A percentile compares a stretch with the other conserved stretches of the same genome.
Conservation (phyloP, 495 filamentous ascomycete species). For the Aspergillus affinis region DNA sequence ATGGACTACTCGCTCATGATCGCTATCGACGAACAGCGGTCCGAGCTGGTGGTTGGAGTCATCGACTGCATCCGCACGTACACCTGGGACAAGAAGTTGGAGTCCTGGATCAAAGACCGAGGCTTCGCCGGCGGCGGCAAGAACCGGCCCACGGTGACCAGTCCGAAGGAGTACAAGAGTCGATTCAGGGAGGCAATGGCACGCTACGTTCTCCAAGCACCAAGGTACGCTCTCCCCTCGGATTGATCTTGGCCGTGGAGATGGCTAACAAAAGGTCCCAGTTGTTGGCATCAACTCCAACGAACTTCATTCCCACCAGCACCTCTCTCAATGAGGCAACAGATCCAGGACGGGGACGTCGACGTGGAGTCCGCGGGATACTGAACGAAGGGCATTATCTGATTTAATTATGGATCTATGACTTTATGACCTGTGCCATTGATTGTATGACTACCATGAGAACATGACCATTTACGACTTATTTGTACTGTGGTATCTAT, state of each 20-base stretch:
- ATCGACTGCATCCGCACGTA: constrained; percentile 99
- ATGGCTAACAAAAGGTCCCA: constrained; percentile 27
- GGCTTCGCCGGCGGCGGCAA: constrained; percentile 81
- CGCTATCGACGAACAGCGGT: constrained; percentile 84
- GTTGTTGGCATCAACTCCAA: constrained; percentile 74
- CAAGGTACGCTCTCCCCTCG: constrained; percentile 46
- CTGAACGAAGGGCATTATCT: background rate
- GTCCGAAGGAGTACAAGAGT: constrained; percentile 95
- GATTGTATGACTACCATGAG: background rate
- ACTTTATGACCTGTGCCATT: constrained; percentile 9
- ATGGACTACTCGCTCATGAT: constrained; percentile 99
- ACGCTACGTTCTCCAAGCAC: constrained; percentile 76
- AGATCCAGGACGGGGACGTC: constrained; percentile 17
- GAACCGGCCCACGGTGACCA: constrained; percentile 92
- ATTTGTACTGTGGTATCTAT: background rate
- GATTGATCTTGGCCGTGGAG: background rate
- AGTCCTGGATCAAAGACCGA: constrained; percentile 97
- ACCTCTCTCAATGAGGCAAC: constrained; percentile 34
- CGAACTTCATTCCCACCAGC: constrained; percentile 47
- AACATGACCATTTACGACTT: constrained; percentile 1
- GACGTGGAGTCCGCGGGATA: background rate
- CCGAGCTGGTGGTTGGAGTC: constrained; percentile 93
- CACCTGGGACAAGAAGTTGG: constrained; percentile 99
- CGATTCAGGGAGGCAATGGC: constrained; percentile 97
- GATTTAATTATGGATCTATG: constrained; percentile 1